Conservation (phyloP, 2,329 filamentous ascomycete species). For the Plenodomus tracheiphilus region DNA sequence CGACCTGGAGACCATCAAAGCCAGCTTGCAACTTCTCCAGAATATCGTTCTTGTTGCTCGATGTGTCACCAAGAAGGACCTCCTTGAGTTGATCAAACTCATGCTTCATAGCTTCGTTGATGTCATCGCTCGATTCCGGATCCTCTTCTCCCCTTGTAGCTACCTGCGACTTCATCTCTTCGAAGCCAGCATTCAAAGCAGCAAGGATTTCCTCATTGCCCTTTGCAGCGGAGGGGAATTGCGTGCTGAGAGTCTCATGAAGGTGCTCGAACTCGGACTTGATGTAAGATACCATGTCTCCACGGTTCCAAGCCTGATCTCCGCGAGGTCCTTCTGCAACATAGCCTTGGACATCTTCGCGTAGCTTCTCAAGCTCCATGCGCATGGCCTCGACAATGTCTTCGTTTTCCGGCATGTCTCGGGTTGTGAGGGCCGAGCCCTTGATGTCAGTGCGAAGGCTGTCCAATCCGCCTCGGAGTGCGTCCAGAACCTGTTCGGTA, state of each 20-base stretch:
- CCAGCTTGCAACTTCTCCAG: constrained; percentile 61
- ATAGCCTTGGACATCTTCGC: constrained; percentile 62
- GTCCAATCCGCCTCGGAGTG: constrained; percentile 84
- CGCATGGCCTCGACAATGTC: constrained; percentile 74
- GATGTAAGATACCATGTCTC: constrained; percentile 55
- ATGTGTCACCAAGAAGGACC: constrained; percentile 66
- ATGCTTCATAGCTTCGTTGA: constrained; percentile 72
- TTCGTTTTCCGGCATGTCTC: constrained; percentile 71
- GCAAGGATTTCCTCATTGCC: constrained; percentile 46
- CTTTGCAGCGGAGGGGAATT: constrained; percentile 39
- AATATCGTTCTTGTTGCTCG: constrained; percentile 63
- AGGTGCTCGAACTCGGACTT: constrained; percentile 64
- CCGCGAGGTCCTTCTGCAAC: constrained; percentile 49
- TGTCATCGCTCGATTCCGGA: constrained; percentile 48
- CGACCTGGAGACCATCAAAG: constrained; percentile 53
- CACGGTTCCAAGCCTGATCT: constrained; percentile 46
- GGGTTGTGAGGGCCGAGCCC: constrained; percentile 73
- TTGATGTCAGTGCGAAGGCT: constrained; percentile 80
- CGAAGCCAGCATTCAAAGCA: constrained; percentile 46
- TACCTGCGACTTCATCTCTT: constrained; percentile 48
- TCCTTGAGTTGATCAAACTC: constrained; percentile 84
- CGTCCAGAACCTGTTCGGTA: constrained; percentile 85
- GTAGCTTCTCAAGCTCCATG: constrained; percentile 66
- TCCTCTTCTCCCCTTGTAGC: constrained; percentile 41
- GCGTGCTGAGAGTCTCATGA: constrained; percentile 60